These are phyloP conservation scores for Mortierella hygrophila DNA, from an alignment of 192 early-diverging fungal species.

Conservation along the genomic window DNA sequence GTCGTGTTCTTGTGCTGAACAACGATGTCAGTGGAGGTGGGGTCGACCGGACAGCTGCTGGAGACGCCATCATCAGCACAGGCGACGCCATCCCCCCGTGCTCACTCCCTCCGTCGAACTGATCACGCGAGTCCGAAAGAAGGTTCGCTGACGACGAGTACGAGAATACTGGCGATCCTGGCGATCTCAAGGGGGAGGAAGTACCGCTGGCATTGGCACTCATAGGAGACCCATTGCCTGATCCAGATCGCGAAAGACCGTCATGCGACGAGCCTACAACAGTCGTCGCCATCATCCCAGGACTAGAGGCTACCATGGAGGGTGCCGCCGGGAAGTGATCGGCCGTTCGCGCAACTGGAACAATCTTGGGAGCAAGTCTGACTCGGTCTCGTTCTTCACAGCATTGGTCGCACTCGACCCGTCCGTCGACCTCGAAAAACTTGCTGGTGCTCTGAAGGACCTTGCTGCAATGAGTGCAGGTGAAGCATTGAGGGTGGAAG, in stretches of 20 bases:
- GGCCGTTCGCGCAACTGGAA: constrained; percentile 28
- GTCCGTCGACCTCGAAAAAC: constrained; percentile 59
- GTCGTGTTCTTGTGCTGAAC: constrained; percentile 53
- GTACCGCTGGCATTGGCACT: constrained; percentile 4
- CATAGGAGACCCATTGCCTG: constrained; percentile 22
- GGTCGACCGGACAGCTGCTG: constrained; percentile 12
- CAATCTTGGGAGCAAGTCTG: constrained; percentile 39
- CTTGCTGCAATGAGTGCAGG: constrained; percentile 48
- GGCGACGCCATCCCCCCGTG: constrained; percentile 17
- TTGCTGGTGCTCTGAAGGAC: constrained; percentile 47
- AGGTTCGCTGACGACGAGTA: constrained; percentile 6
- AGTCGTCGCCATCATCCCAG: constrained; percentile 25
- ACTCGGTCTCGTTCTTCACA: constrained; percentile 35
- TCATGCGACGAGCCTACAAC: neutral
- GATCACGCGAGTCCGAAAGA: neutral
- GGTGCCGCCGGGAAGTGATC: constrained; percentile 42
- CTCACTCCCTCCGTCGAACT: neutral
- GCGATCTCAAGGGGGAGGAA: constrained; percentile 29
- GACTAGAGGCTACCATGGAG: constrained; percentile 23
- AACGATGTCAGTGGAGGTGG: constrained; percentile 41
- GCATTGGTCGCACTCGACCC: constrained; percentile 60
- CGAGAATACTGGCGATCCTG: constrained; percentile 25
- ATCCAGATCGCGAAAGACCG: constrained; percentile 21
- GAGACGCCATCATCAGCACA: constrained; percentile 27
- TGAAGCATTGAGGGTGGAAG: constrained; percentile 60